Conservation (phyloP, 176 grass and related monocot genomes). For the Oryza australiensis region DNA sequence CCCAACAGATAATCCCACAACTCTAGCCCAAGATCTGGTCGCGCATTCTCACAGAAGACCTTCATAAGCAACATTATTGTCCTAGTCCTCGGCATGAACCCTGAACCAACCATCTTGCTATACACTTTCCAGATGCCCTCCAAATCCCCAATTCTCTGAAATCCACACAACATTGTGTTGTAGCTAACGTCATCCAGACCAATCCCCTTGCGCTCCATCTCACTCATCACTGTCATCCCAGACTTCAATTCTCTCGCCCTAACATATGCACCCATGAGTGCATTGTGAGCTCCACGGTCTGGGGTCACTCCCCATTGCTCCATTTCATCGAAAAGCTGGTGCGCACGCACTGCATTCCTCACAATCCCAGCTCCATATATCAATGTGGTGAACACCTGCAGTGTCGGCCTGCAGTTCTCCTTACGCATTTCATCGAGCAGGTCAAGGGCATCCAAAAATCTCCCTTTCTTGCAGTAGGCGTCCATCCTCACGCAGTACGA, state of each 20-base stretch:
- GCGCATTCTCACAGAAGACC: constrained; percentile 67
- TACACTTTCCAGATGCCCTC: constrained; percentile 79
- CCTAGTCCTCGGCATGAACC: constrained; percentile 69
- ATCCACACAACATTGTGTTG: constrained; percentile 74
- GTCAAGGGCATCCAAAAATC: constrained; percentile 59
- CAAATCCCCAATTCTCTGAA: constrained; percentile 64
- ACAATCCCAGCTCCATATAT: constrained; percentile 77
- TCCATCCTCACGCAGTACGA: constrained; percentile 83
- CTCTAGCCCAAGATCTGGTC: constrained; percentile 68
- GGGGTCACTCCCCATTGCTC: constrained; percentile 48
- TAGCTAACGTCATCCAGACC: constrained; percentile 77
- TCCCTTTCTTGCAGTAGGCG: constrained; percentile 70
- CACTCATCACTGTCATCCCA: constrained; percentile 57
- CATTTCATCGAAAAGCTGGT: constrained; percentile 76
- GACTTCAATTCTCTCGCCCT: constrained; percentile 61
- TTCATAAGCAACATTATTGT: constrained; percentile 91
- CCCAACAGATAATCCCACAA: constrained; percentile 75
- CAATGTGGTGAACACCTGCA: constrained; percentile 70
- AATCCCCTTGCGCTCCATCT: constrained; percentile 65
- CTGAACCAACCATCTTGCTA: constrained; percentile 55
- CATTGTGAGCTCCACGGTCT: constrained; percentile 68
- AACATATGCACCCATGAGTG: constrained; percentile 66
- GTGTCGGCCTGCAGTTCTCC: constrained; percentile 58
- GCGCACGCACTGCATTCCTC: constrained; percentile 42
- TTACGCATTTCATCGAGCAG: constrained; percentile 68